Evolutionary conservation across 768 basidiomycete species (phyloP).

Genomic region (Exsudoporus frostii): DNA sequence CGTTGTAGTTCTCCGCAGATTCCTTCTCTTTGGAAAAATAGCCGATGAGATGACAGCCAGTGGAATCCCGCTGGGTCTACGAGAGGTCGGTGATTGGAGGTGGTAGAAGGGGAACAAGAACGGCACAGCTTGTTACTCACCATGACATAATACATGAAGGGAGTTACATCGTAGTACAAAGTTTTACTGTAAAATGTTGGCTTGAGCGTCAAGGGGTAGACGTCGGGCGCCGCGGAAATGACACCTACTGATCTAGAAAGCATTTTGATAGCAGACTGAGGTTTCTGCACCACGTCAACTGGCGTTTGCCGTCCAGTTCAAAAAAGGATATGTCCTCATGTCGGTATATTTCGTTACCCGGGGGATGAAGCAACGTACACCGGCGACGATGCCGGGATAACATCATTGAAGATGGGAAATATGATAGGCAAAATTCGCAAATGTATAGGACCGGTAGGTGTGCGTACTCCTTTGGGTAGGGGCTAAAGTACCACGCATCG

Average conservation of each 20-base stretch:
- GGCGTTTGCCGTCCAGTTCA: conserved; percentile 96
- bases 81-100: conserved; percentile 7
- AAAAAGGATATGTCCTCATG: conserved; percentile 97
- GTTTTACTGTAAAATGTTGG: conserved; percentile 70
- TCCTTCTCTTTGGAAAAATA: conserved; percentile 99
- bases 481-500: conserved; percentile 99
- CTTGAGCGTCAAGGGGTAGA: conserved; percentile 6
- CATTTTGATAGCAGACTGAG: conserved; percentile 95
- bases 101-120: conserved; percentile 10
- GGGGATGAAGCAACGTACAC: conserved; percentile 90
- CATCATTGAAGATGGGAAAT: conserved; percentile 89
- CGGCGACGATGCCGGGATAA: conserved; percentile 86
- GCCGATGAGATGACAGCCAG: conserved; percentile 91
- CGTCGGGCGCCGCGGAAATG: conserved; percentile 10
- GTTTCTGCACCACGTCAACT: conserved; percentile 95
- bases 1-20: conserved; percentile 95
- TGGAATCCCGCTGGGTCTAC: conserved; percentile 79
- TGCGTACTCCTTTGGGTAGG: conserved; percentile 97
- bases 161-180: conserved; percentile 98
- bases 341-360: conserved; percentile 99
- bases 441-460: conserved; percentile 93
- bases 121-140: conserved; percentile 39
- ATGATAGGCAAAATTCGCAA: conserved; percentile 97
- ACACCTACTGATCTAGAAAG: conserved; percentile 92
- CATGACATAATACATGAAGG: conserved; percentile 99